Evolutionary conservation across 306 rosid species (phyloP), one percentile per base, ranked within the genome.

Genomic region (Castanospermum australe): DNA sequence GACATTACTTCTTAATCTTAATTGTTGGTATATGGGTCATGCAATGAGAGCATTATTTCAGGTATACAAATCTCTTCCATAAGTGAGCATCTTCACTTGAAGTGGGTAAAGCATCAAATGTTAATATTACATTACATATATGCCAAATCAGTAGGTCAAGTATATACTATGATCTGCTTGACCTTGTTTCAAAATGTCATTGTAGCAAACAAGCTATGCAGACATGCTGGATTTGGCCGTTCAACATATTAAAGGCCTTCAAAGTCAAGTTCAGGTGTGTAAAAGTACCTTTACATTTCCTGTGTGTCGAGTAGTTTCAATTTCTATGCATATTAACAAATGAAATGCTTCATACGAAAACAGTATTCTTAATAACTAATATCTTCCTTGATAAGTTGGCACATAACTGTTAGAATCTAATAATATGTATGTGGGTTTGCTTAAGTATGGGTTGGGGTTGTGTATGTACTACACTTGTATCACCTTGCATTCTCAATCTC

Each of bases 161-260:
- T 42, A 18, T 30, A 10, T 45, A 56, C 39, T 47, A 32, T 30
- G 39, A n/a, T n/a, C n/a, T n/a, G 68, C 82, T 33, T 75, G 63
- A 71, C 39, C 33, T 70, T 61, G 61, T 82, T 82, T 61, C 5
- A 2, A 47, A 50, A 42, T 81, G 59, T 75, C 28, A 48, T 70
- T 85, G 81, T 89, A 95, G 99, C 98, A 95, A 95, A 95, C 99
- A 67, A 93, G 99, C 89, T 95, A 95, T 73, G 64, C 99, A 18
- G 99, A 95, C 88, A 95, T 95, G 99, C 88, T 95, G 69, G 98
- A 95, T 84, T 84, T 95, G 79, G 99, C 99, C 4, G 99, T 95
- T 82, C 97, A 95, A 71, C 99, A 95, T 67, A 95, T 95, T 80
- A 95, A 90, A 80, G 99, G 98, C 60, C 98, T 95, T 76, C 99